Conservation (phyloP, 352 stramenopile genomes). For the Pythium scleroteichum region DNA sequence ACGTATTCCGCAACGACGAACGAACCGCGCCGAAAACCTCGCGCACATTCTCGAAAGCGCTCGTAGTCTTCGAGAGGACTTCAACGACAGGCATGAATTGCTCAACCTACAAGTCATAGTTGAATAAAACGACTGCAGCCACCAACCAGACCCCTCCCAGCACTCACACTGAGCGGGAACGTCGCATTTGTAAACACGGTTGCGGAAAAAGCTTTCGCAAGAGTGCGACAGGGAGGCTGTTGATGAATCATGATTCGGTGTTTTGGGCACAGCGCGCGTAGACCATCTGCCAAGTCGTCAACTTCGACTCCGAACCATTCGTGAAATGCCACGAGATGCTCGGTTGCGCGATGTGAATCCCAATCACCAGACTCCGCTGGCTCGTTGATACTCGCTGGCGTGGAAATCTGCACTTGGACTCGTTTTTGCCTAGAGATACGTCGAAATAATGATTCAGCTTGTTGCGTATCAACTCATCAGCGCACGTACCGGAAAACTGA, state of each 20-base stretch:
- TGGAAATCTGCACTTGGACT: slow-evolving; percentile 38
- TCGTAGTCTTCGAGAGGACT: slow-evolving; percentile 69
- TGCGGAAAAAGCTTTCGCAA: slow-evolving; percentile 56
- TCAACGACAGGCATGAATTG: slow-evolving; percentile 69
- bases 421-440: slow-evolving; percentile 35
- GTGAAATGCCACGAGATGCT: slow-evolving; percentile 53
- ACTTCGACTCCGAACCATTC: slow-evolving; percentile 62
- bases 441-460: too few species aligned
- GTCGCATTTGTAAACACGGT: slow-evolving; percentile 59
- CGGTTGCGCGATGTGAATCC: slow-evolving; percentile 35
- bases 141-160: not conserved
- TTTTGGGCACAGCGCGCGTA: slow-evolving; percentile 41
- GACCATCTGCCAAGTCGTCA: slow-evolving; percentile 32
- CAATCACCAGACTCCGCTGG: slow-evolving; percentile 22
- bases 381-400: slow-evolving; percentile 14
- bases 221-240: slow-evolving; percentile 45
- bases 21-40: slow-evolving; percentile 62
- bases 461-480: not conserved
- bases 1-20: slow-evolving; percentile 1
- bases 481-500: slow-evolving; percentile 48
- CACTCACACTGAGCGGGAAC: slow-evolving; percentile 57
- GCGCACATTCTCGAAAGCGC: slow-evolving; percentile 58
- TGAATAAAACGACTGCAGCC: not conserved
- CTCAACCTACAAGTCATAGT: slow-evolving; percentile 32
- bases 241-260: slow-evolving; percentile 52